Percentiles rank a stretch among this genome's conserved stretches.
phyloP scores from a whole-genome alignment of 2,329 filamentous ascomycete species.

The Fusarium secorum region DNA sequence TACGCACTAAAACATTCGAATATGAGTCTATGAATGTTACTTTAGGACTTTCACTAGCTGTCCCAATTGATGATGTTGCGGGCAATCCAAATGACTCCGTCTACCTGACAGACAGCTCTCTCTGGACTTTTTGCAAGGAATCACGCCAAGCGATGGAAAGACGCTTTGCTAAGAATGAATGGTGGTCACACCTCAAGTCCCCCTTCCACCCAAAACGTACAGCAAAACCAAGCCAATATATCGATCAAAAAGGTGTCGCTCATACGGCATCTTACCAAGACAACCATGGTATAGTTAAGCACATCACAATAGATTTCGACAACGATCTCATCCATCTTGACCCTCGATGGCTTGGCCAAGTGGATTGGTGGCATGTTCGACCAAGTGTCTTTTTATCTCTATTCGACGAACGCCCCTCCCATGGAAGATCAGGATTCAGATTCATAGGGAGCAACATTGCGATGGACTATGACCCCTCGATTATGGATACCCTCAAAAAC shows the following conservation, averaged over 20 bases:
- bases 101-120: slow-evolving; percentile 15
- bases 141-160: slow-evolving; percentile 21
- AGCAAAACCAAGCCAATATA: not conserved
- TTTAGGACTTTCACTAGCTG: not conserved
- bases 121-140: slow-evolving; percentile 10
- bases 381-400: not conserved
- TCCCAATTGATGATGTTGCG: not conserved
- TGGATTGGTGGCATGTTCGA: not conserved
- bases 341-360: not conserved
- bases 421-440: not conserved
- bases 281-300: not conserved
- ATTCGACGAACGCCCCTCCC: not conserved
- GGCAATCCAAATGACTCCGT: slow-evolving; percentile 17
- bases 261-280: slow-evolving; percentile 15
- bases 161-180: slow-evolving; percentile 16
- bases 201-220: not conserved
- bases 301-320: slow-evolving; percentile 12
- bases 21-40: not conserved
- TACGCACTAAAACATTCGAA: not conserved
- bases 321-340: slow-evolving; percentile 14
- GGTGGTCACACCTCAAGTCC: slow-evolving; percentile 12
- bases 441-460: slow-evolving; percentile 18
- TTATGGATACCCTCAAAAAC: not conserved
- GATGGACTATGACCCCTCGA: slow-evolving; percentile 11
- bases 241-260: not conserved